Conservation (phyloP, 108 stramenopile species). For the Cyclotella atomus region DNA sequence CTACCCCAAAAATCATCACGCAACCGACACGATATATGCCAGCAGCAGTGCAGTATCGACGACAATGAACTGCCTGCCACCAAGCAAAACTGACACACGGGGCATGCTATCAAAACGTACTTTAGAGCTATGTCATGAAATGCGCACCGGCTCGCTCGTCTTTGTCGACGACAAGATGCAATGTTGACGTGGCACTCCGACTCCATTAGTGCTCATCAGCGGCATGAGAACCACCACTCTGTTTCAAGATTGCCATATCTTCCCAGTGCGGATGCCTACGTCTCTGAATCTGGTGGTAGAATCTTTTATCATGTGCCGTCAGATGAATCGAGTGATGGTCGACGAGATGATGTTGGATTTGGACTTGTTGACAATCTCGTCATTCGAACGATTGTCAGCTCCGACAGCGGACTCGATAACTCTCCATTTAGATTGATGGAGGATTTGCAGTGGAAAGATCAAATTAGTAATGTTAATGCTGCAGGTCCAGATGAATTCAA, state of each 20-base stretch:
- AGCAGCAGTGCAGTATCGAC: not conserved
- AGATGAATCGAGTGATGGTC: too few relatives aligned
- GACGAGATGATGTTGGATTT: too few relatives aligned
- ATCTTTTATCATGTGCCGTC: constrained; percentile 72
- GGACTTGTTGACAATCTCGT: constrained; percentile 16
- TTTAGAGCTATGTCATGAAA: constrained; percentile 43
- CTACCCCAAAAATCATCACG: constrained; percentile 47
- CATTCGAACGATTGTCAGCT: constrained; percentile 35
- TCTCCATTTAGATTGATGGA: constrained; percentile 66
- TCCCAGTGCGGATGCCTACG: constrained; percentile 81
- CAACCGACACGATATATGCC: too few relatives aligned
- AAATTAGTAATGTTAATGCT: constrained; percentile 23
- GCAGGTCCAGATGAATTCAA: not conserved
- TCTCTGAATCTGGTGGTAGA: constrained; percentile 76
- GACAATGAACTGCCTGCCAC: constrained; percentile 56
- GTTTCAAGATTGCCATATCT: constrained; percentile 74
- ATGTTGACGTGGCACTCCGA: not conserved
- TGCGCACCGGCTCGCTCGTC: constrained; percentile 36
- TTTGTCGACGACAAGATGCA: not conserved
- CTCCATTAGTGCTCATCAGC: constrained; percentile 69
- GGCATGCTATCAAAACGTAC: constrained; percentile 59
- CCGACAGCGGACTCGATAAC: constrained; percentile 36
- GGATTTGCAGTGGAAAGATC: constrained; percentile 63
- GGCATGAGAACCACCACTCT: constrained; percentile 83
- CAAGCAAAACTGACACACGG: constrained; percentile 66